phyloP scores from a whole-genome alignment of 176 grass and related monocot species.

The Stipa capillata region DNA sequence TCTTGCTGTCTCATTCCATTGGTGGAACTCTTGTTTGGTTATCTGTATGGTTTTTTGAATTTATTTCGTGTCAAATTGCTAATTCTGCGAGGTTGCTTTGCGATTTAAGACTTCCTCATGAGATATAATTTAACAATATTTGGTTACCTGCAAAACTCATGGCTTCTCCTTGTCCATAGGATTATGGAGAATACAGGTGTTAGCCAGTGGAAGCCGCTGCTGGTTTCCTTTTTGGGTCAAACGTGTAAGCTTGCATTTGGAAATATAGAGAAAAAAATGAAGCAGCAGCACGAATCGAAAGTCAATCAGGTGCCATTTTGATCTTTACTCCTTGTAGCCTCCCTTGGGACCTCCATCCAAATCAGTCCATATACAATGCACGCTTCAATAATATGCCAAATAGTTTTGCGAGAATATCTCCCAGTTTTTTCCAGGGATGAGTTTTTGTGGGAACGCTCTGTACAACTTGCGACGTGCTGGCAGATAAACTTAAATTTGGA shows the following conservation, averaged over 20 bases:
- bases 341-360: neutral
- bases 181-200: constrained; percentile 55
- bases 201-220: constrained; percentile 38
- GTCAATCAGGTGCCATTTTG: constrained; percentile 46
- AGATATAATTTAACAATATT: constrained; percentile 9
- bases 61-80: neutral
- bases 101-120: neutral
- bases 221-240: constrained; percentile 26
- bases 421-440: neutral
- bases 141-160: constrained; percentile 35
- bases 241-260: constrained; percentile 45
- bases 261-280: constrained; percentile 33
- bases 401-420: neutral
- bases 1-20: neutral
- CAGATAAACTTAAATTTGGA: neutral
- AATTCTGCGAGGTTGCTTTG: neutral
- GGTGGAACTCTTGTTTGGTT: neutral
- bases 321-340: constrained; percentile 17
- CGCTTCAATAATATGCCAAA: neutral
- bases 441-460: neutral
- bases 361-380: neutral
- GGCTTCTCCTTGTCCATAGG: constrained; percentile 54
- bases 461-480: neutral
- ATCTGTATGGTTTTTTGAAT: neutral
- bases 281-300: constrained; percentile 25